Conservation (phyloP, 2,329 filamentous ascomycete genomes). For the Scedosporium boydii region DNA sequence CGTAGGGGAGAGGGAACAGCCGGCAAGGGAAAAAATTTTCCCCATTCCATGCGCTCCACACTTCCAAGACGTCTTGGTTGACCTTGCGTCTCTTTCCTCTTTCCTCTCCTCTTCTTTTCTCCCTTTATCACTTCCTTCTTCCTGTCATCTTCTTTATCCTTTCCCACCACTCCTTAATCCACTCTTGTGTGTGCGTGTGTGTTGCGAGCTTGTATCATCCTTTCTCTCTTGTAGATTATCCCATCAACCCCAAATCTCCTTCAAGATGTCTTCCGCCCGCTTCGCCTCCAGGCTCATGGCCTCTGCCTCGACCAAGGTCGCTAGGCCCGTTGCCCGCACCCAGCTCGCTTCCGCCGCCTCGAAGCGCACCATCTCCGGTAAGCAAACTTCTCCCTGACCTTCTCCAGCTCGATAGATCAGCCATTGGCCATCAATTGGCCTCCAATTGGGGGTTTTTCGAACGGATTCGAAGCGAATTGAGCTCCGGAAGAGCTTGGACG, state of each 20-base stretch:
- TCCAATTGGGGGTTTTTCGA: neutral
- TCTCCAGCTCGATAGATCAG: slow-evolving; percentile 11
- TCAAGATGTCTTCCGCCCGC: slow-evolving; percentile 67
- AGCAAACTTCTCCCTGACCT: slow-evolving; percentile 26
- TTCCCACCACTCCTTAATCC: slow-evolving; percentile 11
- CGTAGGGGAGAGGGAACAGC: neutral
- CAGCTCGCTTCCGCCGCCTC: slow-evolving; percentile 49
- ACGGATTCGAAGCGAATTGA: neutral
- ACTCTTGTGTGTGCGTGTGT: slow-evolving; percentile 4
- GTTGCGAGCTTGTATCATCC: slow-evolving; percentile 1
- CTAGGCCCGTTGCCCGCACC: slow-evolving; percentile 63
- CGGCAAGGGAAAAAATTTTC: slow-evolving; percentile 4
- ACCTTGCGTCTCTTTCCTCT: slow-evolving; percentile 12
- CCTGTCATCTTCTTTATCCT: slow-evolving; percentile 12
- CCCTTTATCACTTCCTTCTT: slow-evolving; percentile 6
- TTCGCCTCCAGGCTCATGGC: slow-evolving; percentile 69
- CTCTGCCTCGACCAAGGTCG: slow-evolving; percentile 68
- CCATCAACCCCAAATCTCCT: slow-evolving; percentile 26
- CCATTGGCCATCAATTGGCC: slow-evolving; percentile 10
- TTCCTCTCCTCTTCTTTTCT: slow-evolving; percentile 10
- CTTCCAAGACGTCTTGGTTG: slow-evolving; percentile 7
- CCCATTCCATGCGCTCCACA: slow-evolving; percentile 7
- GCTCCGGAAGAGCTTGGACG: neutral
- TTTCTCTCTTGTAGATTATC: slow-evolving; percentile 9
- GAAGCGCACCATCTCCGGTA: slow-evolving; percentile 71